Evolutionary conservation across 805 yeast species (phyloP).

Genomic region (Nakazawaea wyomingensis): DNA sequence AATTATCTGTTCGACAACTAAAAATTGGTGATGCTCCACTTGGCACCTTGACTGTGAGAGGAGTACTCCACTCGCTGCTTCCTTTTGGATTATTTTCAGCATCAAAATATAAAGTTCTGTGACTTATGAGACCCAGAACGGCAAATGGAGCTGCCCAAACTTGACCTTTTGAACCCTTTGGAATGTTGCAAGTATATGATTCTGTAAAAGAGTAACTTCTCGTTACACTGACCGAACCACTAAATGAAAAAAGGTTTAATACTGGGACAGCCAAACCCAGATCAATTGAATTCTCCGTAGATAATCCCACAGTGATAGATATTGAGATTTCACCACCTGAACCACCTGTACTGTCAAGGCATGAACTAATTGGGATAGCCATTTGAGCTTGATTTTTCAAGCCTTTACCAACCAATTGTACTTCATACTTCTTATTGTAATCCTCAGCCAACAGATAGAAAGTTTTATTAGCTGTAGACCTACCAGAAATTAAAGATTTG

Average conservation of each 20-base stretch:
- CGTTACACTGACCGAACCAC: constrained; percentile 2
- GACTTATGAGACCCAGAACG: constrained; percentile 4
- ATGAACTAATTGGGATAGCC: constrained; percentile 10
- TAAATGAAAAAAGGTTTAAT: background rate
- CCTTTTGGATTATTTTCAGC: background rate
- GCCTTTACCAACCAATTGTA: constrained; percentile 4
- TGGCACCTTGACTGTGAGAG: constrained; percentile 2
- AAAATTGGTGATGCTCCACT: constrained; percentile 9
- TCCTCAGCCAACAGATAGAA: background rate
- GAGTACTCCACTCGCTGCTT: background rate
- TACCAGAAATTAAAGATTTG: too few relatives aligned
- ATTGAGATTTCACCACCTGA: constrained; percentile 9
- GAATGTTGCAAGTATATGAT: constrained; percentile 5
- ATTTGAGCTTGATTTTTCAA: background rate
- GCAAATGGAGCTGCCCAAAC: constrained; percentile 12
- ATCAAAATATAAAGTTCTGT: background rate
- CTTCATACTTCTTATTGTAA: constrained; percentile 4
- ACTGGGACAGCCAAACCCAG: constrained; percentile 1
- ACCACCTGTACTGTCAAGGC: constrained; percentile 9
- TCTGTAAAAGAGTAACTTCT: background rate
- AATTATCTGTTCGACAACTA: constrained; percentile 10
- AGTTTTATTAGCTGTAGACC: background rate
- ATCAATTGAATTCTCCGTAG: background rate
- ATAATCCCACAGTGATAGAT: background rate
- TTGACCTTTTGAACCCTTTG: constrained; percentile 13